Conservation (phyloP, 1,284 basidiomycete species). For the Tausonia pullulans region DNA sequence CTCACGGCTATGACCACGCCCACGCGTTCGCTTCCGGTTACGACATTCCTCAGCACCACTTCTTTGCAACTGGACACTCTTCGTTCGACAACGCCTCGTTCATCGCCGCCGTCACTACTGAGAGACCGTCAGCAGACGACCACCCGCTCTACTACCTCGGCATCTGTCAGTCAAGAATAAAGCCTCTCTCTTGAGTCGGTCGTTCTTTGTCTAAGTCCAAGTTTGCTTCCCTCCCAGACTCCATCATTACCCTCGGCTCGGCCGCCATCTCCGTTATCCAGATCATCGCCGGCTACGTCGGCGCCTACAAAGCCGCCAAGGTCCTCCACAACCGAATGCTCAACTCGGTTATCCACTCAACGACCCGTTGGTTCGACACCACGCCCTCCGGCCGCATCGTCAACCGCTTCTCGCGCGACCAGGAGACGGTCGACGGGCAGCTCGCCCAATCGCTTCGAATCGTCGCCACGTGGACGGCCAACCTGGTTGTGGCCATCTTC, state of each 20-base stretch:
- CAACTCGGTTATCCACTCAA: constrained; percentile 19
- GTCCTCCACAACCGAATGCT: constrained; percentile 46
- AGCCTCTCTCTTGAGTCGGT: constrained; percentile 30
- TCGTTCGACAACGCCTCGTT: background rate
- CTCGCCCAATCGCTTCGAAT: constrained; percentile 35
- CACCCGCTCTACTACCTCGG: constrained; percentile 36
- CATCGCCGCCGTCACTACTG: background rate
- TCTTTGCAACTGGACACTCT: background rate
- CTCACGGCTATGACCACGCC: background rate
- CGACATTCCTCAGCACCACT: background rate
- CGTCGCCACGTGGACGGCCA: constrained; percentile 1
- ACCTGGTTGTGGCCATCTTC: constrained; percentile 40
- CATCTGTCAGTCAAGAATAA: background rate
- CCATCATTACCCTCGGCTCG: constrained; percentile 29
- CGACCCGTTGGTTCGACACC: constrained; percentile 41
- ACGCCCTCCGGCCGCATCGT: constrained; percentile 52
- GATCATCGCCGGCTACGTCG: constrained; percentile 29
- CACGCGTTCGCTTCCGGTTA: background rate
- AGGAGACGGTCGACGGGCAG: constrained; percentile 56
- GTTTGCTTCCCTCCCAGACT: background rate
- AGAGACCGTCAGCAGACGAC: constrained; percentile 27
- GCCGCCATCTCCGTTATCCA: constrained; percentile 28
- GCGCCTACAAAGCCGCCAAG: constrained; percentile 22
- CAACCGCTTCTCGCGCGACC: constrained; percentile 68
- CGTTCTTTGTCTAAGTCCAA: background rate